Base-by-base conservation (phyloP, 148 eudicot genomes). In the Fagopyrum homotropicum region DNA sequence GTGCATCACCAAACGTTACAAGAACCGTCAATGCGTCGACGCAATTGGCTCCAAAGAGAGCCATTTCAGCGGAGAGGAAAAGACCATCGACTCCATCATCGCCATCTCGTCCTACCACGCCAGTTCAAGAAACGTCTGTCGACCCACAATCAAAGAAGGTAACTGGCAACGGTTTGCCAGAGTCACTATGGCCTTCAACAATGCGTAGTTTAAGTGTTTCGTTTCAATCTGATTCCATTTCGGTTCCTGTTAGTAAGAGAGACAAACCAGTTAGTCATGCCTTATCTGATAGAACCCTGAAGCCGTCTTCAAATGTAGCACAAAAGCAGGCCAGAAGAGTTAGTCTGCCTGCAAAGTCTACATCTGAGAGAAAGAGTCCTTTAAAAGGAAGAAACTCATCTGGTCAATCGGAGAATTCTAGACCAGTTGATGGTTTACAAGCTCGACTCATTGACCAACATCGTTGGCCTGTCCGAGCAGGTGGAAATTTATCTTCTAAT, bases 331-430 rank as follows among this genome's bases (percentile, higher is more conserved):
- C 77, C 57, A 88, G 81, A 74, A 73, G 81, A 45, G 75, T 83
- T 10, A 15, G 82, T 45, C 77, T 66, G 73, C 77, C 83, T 2
- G 71, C 93, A 64, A 95, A 89, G 80, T 57, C 91, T 75, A 89
- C 97, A 14, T 91, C 96, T 2, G 97, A 95, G 87, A 90, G 96
- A 77, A 83, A 88, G 75, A 95, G 92, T 55, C 97, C 93, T 6
- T 82, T 86, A 45, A 95, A 82, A 75, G 97, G 90, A 66, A 94
- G 88, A 77, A 86, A 81, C 73, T 85, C 81, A 2, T 49, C 84
- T 75, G 88, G 85, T 75, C 91, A 87, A 30, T 83, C 90, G 7
- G 96, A 95, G 90, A 95, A 92, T 84, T 88, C 86, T 26, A 88
- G 85, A 78, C 97, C 98, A 6, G 81, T 82, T 75, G 90, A 88